Evolutionary conservation across 148 eudicot genomes (phyloP).

Genomic region (Diospyros kaki): DNA sequence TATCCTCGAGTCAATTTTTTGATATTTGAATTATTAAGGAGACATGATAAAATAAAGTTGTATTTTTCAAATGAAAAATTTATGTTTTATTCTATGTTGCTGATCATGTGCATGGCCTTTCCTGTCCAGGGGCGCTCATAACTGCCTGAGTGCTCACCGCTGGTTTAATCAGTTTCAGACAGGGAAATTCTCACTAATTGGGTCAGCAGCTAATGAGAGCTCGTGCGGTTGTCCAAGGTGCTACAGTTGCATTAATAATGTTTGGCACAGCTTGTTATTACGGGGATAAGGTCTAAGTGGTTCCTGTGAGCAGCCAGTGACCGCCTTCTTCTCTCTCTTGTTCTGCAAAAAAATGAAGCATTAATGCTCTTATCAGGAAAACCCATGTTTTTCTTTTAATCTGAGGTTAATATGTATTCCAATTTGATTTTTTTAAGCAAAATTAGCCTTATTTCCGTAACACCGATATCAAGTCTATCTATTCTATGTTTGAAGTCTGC

Average conservation of each 20-base stretch:
- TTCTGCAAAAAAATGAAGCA: neutral
- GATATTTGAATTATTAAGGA: too few species aligned
- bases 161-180: conserved; percentile 77
- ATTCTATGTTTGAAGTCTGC: too few species aligned
- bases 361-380: neutral
- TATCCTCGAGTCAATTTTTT: too few species aligned
- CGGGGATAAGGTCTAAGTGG: conserved; percentile 47
- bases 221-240: conserved; percentile 87
- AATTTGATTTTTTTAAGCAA: neutral
- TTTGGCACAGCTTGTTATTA: conserved; percentile 67
- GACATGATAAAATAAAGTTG: too few species aligned
- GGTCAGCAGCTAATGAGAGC: conserved; percentile 96
- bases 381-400: neutral
- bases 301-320: neutral
- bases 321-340: neutral
- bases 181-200: conserved; percentile 70
- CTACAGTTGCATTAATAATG: conserved; percentile 92
- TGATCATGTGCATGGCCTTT: neutral
- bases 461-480: too few species aligned
- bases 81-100: too few species aligned
- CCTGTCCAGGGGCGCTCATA: conserved; percentile 65
- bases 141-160: conserved; percentile 91
- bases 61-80: too few species aligned
- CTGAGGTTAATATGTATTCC: neutral
- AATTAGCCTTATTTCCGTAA: neutral